These are phyloP conservation scores for Ormosia emarginata DNA, from an alignment of 306 rosid genomes.

Conservation along the genomic window DNA sequence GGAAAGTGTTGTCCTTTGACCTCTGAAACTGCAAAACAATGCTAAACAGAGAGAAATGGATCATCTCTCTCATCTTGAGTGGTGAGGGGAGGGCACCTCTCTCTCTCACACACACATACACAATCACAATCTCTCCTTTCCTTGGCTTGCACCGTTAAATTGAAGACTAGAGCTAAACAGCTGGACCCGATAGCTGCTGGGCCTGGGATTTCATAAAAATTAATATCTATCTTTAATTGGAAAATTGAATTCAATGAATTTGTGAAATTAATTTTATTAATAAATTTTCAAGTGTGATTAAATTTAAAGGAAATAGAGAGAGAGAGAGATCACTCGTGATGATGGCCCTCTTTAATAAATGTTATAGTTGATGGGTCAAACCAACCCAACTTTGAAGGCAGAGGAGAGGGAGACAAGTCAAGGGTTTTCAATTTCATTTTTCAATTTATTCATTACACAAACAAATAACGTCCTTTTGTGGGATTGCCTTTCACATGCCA, in stretches of 20 bases:
- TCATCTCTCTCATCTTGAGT: background rate
- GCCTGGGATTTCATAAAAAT: background rate
- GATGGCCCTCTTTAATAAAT: slow-evolving; percentile 15
- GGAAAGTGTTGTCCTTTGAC: slow-evolving; percentile 4
- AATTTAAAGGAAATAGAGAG: too few relatives aligned
- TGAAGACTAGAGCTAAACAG: slow-evolving; percentile 19
- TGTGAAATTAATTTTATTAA: background rate
- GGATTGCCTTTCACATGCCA: background rate
- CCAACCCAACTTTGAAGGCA: slow-evolving; percentile 29
- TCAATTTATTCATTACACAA: background rate
- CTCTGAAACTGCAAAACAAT: slow-evolving; percentile 35
- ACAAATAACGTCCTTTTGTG: background rate
- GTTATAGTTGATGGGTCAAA: slow-evolving; percentile 28
- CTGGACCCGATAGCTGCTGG: slow-evolving; percentile 28
- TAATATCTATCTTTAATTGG: background rate
- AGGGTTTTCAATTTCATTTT: background rate
- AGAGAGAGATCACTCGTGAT: background rate
- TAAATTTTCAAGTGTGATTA: background rate
- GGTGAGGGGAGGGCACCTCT: background rate
- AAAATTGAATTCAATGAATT: too few relatives aligned
- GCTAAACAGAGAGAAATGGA: slow-evolving; percentile 4
- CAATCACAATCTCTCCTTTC: background rate
- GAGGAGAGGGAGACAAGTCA: slow-evolving; percentile 23
- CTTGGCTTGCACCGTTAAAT: background rate
- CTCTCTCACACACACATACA: background rate